phyloP scores from a whole-genome alignment of 2,329 filamentous ascomycete species.

The Furcasterigmium sp. region DNA sequence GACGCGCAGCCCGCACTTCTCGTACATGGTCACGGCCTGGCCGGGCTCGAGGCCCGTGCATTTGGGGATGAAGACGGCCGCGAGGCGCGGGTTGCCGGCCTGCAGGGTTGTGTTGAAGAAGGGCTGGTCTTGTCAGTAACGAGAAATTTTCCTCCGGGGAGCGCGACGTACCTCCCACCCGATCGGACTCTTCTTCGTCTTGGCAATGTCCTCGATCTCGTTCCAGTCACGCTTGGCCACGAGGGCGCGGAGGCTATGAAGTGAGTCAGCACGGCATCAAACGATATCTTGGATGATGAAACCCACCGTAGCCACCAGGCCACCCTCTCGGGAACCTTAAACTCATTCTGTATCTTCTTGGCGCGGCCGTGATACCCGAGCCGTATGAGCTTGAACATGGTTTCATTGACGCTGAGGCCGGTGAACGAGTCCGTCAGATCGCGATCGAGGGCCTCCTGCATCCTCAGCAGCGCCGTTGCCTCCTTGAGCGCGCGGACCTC shows the following conservation, averaged over 20 bases:
- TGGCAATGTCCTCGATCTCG: slow-evolving; percentile 81
- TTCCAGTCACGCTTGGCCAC: slow-evolving; percentile 89
- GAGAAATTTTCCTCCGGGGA: not conserved
- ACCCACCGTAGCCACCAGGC: slow-evolving; percentile 74
- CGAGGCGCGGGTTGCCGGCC: slow-evolving; percentile 85
- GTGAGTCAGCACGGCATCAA: not conserved
- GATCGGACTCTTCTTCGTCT: slow-evolving; percentile 80
- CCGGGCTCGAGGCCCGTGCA: slow-evolving; percentile 65
- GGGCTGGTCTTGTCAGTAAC: slow-evolving; percentile 45
- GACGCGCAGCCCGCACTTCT: slow-evolving; percentile 85
- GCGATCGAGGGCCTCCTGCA: slow-evolving; percentile 81
- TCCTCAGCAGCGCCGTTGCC: slow-evolving; percentile 70
- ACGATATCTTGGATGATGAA: not conserved
- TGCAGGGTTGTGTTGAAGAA: slow-evolving; percentile 87
- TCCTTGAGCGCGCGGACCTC: slow-evolving; percentile 76
- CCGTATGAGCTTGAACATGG: slow-evolving; percentile 80
- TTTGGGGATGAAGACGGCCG: slow-evolving; percentile 80
- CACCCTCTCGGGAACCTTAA: slow-evolving; percentile 87
- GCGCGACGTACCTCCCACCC: slow-evolving; percentile 77
- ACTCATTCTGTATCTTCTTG: slow-evolving; percentile 83
- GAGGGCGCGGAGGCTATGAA: slow-evolving; percentile 68
- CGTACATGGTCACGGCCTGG: slow-evolving; percentile 84
- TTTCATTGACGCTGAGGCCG: slow-evolving; percentile 85
- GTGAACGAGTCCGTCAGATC: slow-evolving; percentile 75
- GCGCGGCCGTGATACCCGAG: slow-evolving; percentile 80